Evolutionary conservation across 257 asterid species (phyloP), one percentile per base, ranked within the genome.

Genomic region (Solanum clarkiae): DNA sequence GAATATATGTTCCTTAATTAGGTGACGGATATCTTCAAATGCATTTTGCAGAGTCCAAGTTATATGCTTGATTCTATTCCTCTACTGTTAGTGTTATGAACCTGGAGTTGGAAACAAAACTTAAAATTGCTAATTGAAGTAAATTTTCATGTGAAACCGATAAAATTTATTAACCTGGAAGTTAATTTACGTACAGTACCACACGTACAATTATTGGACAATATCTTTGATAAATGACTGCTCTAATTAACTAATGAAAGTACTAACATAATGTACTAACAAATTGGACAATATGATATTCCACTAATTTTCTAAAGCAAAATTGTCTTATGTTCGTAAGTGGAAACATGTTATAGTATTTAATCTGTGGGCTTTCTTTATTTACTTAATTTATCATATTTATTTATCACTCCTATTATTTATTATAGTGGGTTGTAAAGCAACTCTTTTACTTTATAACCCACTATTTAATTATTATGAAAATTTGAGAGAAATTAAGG

Each of bases 371-470:
- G 47, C 1, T 32, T 16, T 68, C 24, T 68, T 22, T 16, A 15
- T 15, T 66, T 12, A 66, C 74, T 29, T 29, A 6, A 66, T 11
- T 66, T 36, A 36, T 36, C 7, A 7, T 66, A 29, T 66, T 11
- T 66, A 11, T 63, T 62, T 82, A 68, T 29, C 11, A 36, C 42
- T 36, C 42, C 40, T 36, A 22, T 32, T 56, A n/a, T 45, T 24
- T 65, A 18, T 24, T 81, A n/a, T 36, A 24, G 36, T 87, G 69
- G 81, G 65, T 45, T 51, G 42, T 55, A 85, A 84, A 75, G 56
- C 80, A 87, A 86, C 75, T 72, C 75, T 66, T 51, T 77, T 82
- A 14, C 88, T 83, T 82, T 88, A 47, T 63, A 86, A 36, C 42
- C 55, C 16, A 15, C 29, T 53, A 86, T 26, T 32, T 6, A 54